A percentile compares a stretch with the other conserved stretches of the same genome.
Conservation (phyloP, 805 yeast genomes). For the Candida khao-thaluensis region DNA sequence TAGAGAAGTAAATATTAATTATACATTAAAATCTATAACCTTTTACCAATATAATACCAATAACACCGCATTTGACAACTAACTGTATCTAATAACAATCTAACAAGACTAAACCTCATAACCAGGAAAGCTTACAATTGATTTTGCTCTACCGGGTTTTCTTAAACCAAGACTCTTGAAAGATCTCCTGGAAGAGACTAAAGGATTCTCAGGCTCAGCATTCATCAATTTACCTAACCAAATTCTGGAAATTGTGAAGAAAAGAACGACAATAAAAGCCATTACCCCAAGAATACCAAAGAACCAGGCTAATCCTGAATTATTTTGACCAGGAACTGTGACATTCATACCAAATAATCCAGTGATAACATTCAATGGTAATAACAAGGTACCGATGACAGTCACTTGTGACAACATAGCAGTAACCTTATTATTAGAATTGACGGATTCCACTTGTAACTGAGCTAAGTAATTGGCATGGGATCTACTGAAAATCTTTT, state of each 20-base stretch:
- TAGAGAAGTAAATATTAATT: not conserved
- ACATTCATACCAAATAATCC: constrained; percentile 98
- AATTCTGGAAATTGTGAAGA: constrained; percentile 19
- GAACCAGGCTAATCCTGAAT: constrained; percentile 24
- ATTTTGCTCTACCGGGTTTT: constrained; percentile 34
- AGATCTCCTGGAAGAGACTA: constrained; percentile 21
- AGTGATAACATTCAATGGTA: constrained; percentile 86
- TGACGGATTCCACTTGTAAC: constrained; percentile 87
- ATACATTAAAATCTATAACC: not conserved
- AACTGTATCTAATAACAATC: no score
- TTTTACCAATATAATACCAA: not conserved
- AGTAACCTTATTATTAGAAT: constrained; percentile 81
- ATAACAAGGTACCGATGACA: constrained; percentile 80
- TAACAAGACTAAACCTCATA: constrained; percentile 5
- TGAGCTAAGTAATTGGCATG: constrained; percentile 93
- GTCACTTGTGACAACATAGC: constrained; percentile 88
- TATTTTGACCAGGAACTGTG: constrained; percentile 68
- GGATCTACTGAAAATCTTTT: constrained; percentile 87
- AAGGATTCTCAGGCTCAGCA: constrained; percentile 12
- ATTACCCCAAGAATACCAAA: constrained; percentile 32
- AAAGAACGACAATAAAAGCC: constrained; percentile 19
- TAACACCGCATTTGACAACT: no score
- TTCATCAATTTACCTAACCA: constrained; percentile 21
- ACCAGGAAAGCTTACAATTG: constrained; percentile 31
- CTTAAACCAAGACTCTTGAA: constrained; percentile 28